phyloP scores from a whole-genome alignment of 164 flowering plant species.

The Vitis rupestris region DNA sequence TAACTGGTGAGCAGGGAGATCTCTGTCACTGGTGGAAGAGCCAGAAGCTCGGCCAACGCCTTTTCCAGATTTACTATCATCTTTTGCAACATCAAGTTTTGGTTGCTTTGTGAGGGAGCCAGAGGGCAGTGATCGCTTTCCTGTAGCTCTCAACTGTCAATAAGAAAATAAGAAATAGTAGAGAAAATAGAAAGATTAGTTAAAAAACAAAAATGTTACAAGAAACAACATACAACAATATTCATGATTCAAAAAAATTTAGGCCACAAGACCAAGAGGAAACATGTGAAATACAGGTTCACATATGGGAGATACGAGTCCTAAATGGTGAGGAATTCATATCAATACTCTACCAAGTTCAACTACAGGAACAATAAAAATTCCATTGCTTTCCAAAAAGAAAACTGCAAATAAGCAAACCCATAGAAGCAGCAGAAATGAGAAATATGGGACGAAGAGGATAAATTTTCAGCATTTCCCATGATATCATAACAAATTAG shows the following conservation, averaged over 20 bases:
- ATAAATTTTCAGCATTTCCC: no score
- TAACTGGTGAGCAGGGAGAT: conserved; percentile 31
- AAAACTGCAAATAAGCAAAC: no score
- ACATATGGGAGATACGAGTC: no score
- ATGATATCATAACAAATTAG: no score
- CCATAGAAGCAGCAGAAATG: no score
- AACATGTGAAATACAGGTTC: background rate
- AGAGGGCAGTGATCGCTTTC: conserved; percentile 47
- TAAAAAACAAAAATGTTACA: background rate
- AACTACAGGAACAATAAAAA: no score
- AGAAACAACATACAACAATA: background rate
- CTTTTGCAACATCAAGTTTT: conserved; percentile 63
- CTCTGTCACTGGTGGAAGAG: conserved; percentile 43
- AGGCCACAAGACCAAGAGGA: background rate
- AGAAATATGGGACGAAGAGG: no score
- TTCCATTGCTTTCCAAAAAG: no score
- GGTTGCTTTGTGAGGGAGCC: conserved; percentile 49
- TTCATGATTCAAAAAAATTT: background rate
- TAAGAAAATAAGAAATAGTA: background rate
- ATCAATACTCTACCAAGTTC: no score
- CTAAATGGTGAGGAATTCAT: no score
- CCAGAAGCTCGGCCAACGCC: conserved; percentile 37
- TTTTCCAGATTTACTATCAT: conserved; percentile 68
- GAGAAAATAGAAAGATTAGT: background rate
- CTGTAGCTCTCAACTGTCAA: conserved; percentile 48